A percentile compares a stretch with the other conserved stretches of the same genome.
phyloP scores from a whole-genome alignment of 345 rosid species.

The Citropsis articulata region DNA sequence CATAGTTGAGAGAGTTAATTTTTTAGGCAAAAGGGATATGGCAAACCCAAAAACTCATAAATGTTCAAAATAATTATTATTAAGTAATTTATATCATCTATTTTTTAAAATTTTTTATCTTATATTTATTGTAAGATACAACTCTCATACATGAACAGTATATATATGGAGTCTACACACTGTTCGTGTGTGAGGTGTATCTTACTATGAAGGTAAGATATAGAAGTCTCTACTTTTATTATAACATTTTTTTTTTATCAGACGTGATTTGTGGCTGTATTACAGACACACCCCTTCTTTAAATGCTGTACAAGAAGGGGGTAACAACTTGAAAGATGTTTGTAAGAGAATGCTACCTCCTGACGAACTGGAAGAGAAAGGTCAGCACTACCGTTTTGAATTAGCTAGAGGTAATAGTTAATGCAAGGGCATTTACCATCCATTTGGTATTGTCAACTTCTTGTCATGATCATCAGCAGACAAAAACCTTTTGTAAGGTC shows the following conservation, averaged over 20 bases:
- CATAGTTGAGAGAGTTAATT: no score
- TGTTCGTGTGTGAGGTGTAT: no score
- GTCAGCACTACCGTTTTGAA: not conserved
- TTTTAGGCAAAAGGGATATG: no score
- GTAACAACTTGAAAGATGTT: not conserved
- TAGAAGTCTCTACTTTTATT: no score
- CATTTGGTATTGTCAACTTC: constrained; percentile 26
- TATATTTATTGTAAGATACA: no score
- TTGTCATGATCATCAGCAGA: constrained; percentile 6
- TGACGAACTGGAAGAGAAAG: no score
- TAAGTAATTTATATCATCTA: not conserved
- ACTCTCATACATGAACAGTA: no score
- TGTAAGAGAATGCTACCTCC: not conserved
- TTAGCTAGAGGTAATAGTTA: not conserved
- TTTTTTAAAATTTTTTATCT: no score
- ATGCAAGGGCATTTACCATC: constrained; percentile 18
- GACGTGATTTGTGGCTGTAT: no score
- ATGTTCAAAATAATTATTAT: not conserved
- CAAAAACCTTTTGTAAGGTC: constrained; percentile 9
- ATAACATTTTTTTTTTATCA: not conserved
- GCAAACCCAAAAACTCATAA: no score
- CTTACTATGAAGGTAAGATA: no score
- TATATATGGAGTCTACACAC: no score
- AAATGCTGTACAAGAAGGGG: not conserved
- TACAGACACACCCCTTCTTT: not conserved